Evolutionary conservation across 148 eudicot species (phyloP).

Genomic region (Cornus florida): DNA sequence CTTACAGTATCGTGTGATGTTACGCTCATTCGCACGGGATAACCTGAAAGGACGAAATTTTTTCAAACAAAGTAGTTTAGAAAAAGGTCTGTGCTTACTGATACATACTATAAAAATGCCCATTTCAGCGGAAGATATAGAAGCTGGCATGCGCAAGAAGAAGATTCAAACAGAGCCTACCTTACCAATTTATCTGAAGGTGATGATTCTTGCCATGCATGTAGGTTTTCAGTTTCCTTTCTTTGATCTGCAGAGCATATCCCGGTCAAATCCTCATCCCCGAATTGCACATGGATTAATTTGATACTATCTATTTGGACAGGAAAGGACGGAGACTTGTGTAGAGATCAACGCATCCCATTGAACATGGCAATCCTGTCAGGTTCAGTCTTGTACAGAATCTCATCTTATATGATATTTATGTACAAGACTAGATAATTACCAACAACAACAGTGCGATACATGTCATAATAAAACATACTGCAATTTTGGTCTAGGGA

Average conservation of each 20-base stretch:
- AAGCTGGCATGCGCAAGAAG: slow-evolving; percentile 60
- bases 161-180: slow-evolving; percentile 82
- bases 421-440: slow-evolving; percentile 45
- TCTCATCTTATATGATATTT: slow-evolving; percentile 40
- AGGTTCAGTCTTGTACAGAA: slow-evolving; percentile 82
- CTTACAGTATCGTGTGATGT: neutral
- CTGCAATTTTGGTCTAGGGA: neutral
- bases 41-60: neutral
- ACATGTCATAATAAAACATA: neutral
- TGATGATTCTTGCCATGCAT: slow-evolving; percentile 5
- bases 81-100: too few relatives aligned
- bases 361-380: slow-evolving; percentile 57
- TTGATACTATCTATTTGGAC: slow-evolving; percentile 45
- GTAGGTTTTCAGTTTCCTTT: neutral
- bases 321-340: slow-evolving; percentile 47
- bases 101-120: neutral
- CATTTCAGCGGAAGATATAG: slow-evolving; percentile 87
- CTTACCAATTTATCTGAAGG: slow-evolving; percentile 84
- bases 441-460: neutral
- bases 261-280: slow-evolving; percentile 21
- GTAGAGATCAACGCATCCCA: slow-evolving; percentile 34
- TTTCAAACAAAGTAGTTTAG: neutral
- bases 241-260: slow-evolving; percentile 5
- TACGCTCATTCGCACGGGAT: neutral
- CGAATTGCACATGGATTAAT: slow-evolving; percentile 15